A percentile compares a stretch with the other conserved stretches of the same genome.
Evolutionary conservation across 2,329 filamentous ascomycete genomes (phyloP).

Genomic region (Didymella exigua): DNA sequence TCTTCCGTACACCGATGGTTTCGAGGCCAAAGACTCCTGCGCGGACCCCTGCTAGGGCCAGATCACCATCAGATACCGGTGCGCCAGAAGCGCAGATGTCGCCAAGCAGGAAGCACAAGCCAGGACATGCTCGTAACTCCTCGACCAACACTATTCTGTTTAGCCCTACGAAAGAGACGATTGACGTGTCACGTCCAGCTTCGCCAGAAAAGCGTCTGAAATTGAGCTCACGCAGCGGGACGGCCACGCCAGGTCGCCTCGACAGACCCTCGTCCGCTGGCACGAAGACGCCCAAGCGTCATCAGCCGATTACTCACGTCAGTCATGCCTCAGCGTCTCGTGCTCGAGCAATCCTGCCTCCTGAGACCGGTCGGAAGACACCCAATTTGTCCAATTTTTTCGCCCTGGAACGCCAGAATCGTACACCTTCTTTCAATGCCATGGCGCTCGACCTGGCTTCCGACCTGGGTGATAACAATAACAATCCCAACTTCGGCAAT

Average conservation of each 20-base stretch:
- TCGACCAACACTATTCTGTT: slow-evolving; percentile 86
- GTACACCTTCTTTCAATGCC: slow-evolving; percentile 68
- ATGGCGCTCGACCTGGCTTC: slow-evolving; percentile 70
- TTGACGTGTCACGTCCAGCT: slow-evolving; percentile 42
- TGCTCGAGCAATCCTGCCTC: slow-evolving; percentile 40
- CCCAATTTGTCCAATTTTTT: slow-evolving; percentile 63
- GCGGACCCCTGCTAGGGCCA: slow-evolving; percentile 26
- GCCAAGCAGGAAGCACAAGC: slow-evolving; percentile 37
- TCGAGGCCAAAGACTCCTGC: slow-evolving; percentile 34
- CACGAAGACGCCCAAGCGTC: slow-evolving; percentile 53
- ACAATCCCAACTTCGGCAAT: slow-evolving; percentile 66
- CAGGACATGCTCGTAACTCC: slow-evolving; percentile 71
- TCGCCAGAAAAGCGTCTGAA: slow-evolving; percentile 40
- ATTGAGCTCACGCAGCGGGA: slow-evolving; percentile 40
- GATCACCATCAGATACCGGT: slow-evolving; percentile 41
- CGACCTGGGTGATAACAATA: slow-evolving; percentile 67
- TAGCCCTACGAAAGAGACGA: slow-evolving; percentile 63
- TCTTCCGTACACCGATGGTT: slow-evolving; percentile 52
- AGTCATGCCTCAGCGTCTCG: slow-evolving; percentile 37
- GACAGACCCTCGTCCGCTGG: slow-evolving; percentile 32
- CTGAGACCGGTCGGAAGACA: slow-evolving; percentile 62
- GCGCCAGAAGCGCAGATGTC: slow-evolving; percentile 42
- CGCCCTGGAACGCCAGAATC: slow-evolving; percentile 53
- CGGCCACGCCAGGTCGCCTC: slow-evolving; percentile 41
- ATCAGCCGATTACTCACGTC: slow-evolving; percentile 16